phyloP scores from a whole-genome alignment of 192 early-diverging fungal species.

The Linnemannia elongata region DNA sequence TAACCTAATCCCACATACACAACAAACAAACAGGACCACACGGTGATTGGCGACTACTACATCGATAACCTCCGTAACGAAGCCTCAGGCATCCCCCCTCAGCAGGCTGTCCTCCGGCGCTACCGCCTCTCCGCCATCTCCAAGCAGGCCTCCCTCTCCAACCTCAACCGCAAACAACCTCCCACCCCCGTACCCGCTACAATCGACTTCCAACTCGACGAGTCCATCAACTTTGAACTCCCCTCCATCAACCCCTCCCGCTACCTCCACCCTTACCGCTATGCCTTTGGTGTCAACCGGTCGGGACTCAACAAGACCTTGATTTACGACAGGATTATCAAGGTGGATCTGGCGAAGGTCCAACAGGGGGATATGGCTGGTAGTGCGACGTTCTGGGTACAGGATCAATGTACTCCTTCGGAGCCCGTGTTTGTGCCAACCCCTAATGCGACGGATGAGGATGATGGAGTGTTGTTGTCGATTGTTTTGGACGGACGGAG shows the following conservation, averaged over 20 bases:
- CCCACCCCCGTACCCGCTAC: slow-evolving; percentile 31
- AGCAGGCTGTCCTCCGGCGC: slow-evolving; percentile 40
- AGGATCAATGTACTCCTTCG: slow-evolving; percentile 57
- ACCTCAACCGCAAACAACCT: not conserved
- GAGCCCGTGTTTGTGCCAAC: slow-evolving; percentile 71
- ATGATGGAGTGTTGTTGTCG: slow-evolving; percentile 69
- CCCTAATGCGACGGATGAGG: slow-evolving; percentile 61
- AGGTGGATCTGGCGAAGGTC: slow-evolving; percentile 43
- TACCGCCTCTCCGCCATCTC: slow-evolving; percentile 33
- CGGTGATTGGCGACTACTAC: slow-evolving; percentile 54
- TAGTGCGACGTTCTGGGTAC: slow-evolving; percentile 47
- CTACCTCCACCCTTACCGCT: slow-evolving; percentile 40
- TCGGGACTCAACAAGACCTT: slow-evolving; percentile 25
- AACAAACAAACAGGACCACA: slow-evolving; percentile 36
- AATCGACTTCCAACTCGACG: slow-evolving; percentile 39
- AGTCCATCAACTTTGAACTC: slow-evolving; percentile 48
- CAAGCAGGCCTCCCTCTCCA: slow-evolving; percentile 24
- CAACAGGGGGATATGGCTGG: slow-evolving; percentile 30
- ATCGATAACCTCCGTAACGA: slow-evolving; percentile 50
- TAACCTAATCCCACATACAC: not conserved
- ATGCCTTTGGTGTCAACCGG: slow-evolving; percentile 53
- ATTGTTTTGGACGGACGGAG: slow-evolving; percentile 61
- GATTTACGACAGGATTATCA: slow-evolving; percentile 53
- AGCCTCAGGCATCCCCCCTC: slow-evolving; percentile 37
- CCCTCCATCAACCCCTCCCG: slow-evolving; percentile 39